A percentile compares a stretch with the other conserved stretches of the same genome.
Evolutionary conservation across 2,329 filamentous ascomycete species (phyloP).

Genomic region (Trichoderma semiorbis): DNA sequence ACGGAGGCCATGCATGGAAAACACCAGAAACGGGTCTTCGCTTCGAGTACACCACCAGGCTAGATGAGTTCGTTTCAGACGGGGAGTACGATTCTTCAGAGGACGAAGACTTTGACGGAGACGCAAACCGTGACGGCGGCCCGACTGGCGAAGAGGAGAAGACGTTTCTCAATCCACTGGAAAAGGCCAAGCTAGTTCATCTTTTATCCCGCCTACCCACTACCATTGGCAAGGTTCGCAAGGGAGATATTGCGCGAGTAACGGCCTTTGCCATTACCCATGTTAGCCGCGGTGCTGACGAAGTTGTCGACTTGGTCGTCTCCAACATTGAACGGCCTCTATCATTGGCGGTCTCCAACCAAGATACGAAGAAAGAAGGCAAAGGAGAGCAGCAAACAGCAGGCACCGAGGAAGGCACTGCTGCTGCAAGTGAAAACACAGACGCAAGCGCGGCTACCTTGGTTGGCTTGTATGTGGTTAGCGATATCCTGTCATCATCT

Average conservation of each 20-base stretch:
- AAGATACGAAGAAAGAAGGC: slow-evolving; percentile 43
- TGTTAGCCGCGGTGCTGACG: slow-evolving; percentile 77
- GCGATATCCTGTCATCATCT: slow-evolving; percentile 74
- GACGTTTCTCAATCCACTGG: slow-evolving; percentile 73
- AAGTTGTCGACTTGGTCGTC: slow-evolving; percentile 86
- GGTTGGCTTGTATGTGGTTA: slow-evolving; percentile 73
- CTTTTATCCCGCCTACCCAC: slow-evolving; percentile 79
- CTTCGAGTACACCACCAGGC: slow-evolving; percentile 73
- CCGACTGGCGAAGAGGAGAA: slow-evolving; percentile 47
- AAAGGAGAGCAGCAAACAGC: slow-evolving; percentile 29
- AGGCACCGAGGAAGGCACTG: slow-evolving; percentile 32
- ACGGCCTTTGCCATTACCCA: slow-evolving; percentile 88
- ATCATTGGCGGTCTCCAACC: slow-evolving; percentile 67
- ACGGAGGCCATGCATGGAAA: slow-evolving; percentile 74
- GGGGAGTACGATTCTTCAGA: slow-evolving; percentile 84
- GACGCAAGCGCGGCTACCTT: slow-evolving; percentile 73
- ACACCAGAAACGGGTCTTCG: slow-evolving; percentile 68
- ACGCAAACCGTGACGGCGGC: slow-evolving; percentile 46
- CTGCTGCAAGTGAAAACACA: slow-evolving; percentile 38
- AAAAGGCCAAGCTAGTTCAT: slow-evolving; percentile 80
- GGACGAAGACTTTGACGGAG: slow-evolving; percentile 69
- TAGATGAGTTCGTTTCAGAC: slow-evolving; percentile 80
- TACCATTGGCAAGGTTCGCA: slow-evolving; percentile 68
- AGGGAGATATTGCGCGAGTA: slow-evolving; percentile 81
- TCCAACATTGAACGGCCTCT: slow-evolving; percentile 78